Conservation (phyloP, 2,329 filamentous ascomycete genomes). For the Talaromyces sp. region DNA sequence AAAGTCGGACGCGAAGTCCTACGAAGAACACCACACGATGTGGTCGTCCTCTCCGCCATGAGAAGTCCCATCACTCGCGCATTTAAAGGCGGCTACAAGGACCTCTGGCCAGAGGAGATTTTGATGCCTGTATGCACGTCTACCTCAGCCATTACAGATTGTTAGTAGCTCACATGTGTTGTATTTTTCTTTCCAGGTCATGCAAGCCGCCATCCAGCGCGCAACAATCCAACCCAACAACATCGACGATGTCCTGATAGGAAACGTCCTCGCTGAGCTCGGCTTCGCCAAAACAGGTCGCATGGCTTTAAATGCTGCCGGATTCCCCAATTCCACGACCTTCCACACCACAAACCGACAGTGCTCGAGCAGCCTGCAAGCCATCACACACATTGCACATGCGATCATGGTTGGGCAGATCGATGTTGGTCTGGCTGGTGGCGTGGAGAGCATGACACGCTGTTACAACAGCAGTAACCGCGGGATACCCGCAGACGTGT, state of each 20-base stretch:
- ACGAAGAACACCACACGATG: conserved; percentile 77
- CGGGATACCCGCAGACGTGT: conserved; percentile 21
- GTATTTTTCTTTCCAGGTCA: conserved; percentile 13
- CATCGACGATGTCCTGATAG: conserved; percentile 72
- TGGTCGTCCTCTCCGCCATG: conserved; percentile 86
- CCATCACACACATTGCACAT: conserved; percentile 84
- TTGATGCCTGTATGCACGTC: conserved; percentile 10
- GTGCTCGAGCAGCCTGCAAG: conserved; percentile 91
- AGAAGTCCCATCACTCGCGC: conserved; percentile 82
- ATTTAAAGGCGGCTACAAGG: conserved; percentile 86
- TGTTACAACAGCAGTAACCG: conserved; percentile 17
- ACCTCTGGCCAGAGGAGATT: conserved; percentile 37
- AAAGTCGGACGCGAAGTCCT: conserved; percentile 10
- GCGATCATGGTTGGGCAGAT: conserved; percentile 73
- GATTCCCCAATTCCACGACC: conserved; percentile 79
- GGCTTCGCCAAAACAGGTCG: conserved; percentile 81
- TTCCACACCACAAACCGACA: conserved; percentile 83
- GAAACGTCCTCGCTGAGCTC: conserved; percentile 64
- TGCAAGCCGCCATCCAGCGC: conserved; percentile 19
- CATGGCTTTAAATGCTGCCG: conserved; percentile 77
- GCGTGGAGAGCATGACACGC: conserved; percentile 76
- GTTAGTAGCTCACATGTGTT: neutral
- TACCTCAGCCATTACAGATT: neutral
- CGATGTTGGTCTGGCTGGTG: conserved; percentile 78
- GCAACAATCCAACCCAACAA: conserved; percentile 67